phyloP scores from a whole-genome alignment of 2,329 filamentous ascomycete species.

The Talaromyces sp. region DNA sequence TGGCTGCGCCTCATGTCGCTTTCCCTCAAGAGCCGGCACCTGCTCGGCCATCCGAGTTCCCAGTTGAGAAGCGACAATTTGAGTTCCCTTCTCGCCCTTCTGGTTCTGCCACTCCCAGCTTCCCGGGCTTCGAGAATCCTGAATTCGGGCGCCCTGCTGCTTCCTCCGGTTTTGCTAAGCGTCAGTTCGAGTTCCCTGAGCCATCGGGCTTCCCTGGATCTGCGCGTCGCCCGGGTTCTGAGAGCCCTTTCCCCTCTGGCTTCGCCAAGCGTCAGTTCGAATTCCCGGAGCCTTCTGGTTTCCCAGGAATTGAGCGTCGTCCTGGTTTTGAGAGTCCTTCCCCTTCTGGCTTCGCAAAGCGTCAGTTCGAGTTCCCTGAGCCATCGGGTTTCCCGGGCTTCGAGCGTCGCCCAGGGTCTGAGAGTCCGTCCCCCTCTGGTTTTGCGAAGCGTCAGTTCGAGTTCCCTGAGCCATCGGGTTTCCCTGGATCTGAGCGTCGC shows the following conservation, averaged over 20 bases:
- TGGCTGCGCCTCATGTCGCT: conserved; percentile 12
- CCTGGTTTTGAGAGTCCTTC: neutral
- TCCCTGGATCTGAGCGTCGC: neutral
- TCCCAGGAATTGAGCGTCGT: neutral
- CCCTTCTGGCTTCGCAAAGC: neutral
- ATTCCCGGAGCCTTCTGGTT: neutral
- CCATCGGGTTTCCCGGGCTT: neutral
- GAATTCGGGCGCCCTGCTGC: neutral
- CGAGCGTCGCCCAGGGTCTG: neutral
- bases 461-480: neutral
- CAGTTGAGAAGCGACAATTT: neutral
- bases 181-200: neutral
- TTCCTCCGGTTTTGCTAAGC: neutral
- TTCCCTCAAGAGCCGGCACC: neutral
- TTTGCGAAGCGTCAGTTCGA: neutral
- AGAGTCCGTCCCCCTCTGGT: neutral
- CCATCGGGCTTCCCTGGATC: neutral
- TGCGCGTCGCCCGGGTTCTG: neutral
- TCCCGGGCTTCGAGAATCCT: conserved; percentile 1
- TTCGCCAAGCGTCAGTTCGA: neutral
- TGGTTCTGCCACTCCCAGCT: neutral
- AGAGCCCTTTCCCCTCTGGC: neutral
- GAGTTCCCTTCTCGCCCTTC: conserved; percentile 5
- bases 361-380: neutral
- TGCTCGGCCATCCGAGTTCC: neutral